phyloP scores from a whole-genome alignment of 73 alveolate species.

The Paramecium octaurelia region DNA sequence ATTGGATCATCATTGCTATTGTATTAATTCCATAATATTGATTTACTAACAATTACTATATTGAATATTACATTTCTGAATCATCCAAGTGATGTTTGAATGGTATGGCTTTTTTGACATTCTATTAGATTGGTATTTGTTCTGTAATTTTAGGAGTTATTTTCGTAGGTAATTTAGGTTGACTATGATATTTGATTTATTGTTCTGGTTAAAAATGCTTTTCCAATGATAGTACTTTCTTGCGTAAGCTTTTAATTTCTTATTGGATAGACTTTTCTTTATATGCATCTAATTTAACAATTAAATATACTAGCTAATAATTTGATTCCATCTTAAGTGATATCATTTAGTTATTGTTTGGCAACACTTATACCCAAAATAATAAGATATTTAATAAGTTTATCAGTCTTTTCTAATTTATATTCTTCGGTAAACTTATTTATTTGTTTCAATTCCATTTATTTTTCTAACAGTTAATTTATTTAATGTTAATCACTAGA shows the following conservation, averaged over 20 bases:
- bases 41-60: background rate
- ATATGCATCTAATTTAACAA: background rate
- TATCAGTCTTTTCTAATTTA: background rate
- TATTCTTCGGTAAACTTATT: background rate
- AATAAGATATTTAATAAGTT: background rate
- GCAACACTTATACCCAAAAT: background rate
- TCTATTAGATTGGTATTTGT: background rate
- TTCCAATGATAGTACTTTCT: background rate
- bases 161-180: background rate
- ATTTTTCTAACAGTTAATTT: conserved; percentile 1
- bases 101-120: background rate
- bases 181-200: conserved; percentile 25
- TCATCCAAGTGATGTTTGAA: conserved; percentile 45
- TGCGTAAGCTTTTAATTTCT: background rate
- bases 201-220: background rate
- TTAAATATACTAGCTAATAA: background rate
- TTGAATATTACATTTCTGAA: background rate
- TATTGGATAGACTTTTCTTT: background rate
- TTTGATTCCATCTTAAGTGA: background rate
- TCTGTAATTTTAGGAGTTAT: conserved; percentile 41
- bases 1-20: too few species aligned
- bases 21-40: conserved; percentile 30
- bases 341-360: background rate
- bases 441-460: conserved; percentile 1
- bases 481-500: background rate